Percentiles rank a stretch among this genome's conserved stretches.
Conservation (phyloP, 495 filamentous ascomycete species). For the Aspergillus wentii region DNA sequence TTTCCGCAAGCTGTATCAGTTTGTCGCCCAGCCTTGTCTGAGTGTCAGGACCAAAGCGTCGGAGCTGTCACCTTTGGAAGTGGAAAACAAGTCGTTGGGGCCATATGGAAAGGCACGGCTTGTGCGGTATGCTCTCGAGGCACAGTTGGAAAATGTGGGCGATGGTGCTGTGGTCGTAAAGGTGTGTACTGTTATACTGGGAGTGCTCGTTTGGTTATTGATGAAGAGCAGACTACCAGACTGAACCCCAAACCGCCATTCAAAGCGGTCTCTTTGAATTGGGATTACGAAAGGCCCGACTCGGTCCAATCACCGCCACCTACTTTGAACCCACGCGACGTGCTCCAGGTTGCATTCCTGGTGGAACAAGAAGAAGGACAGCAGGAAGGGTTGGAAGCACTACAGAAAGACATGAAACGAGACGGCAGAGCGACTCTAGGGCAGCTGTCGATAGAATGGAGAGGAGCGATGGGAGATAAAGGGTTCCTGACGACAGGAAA, state of each 20-base stretch:
- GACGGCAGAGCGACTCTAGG: constrained; percentile 68
- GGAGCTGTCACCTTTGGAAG: constrained; percentile 43
- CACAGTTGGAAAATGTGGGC: constrained; percentile 90
- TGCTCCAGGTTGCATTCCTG: constrained; percentile 87
- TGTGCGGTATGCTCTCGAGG: constrained; percentile 67
- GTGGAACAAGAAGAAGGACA: constrained; percentile 61
- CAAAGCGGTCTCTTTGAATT: constrained; percentile 52
- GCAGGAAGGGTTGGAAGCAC: constrained; percentile 40
- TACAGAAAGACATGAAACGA: constrained; percentile 47
- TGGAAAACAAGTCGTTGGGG: constrained; percentile 39
- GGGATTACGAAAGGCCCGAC: constrained; percentile 39
- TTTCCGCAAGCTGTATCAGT: constrained; percentile 95
- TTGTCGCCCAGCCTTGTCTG: constrained; percentile 82
- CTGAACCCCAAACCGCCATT: constrained; percentile 53
- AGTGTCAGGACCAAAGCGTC: constrained; percentile 87
- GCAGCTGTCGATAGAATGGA: constrained; percentile 81
- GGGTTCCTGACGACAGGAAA: constrained; percentile 85
- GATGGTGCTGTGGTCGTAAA: constrained; percentile 40
- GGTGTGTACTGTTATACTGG: constrained; percentile 20
- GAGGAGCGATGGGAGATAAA: constrained; percentile 82
- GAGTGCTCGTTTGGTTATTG: no score
- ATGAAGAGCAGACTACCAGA: constrained; percentile 42
- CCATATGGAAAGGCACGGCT: constrained; percentile 42
- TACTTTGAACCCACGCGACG: constrained; percentile 76
- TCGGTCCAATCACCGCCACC: constrained; percentile 39